These are phyloP conservation scores for Ophiostoma sp. DNA, from an alignment of 2,329 filamentous ascomycete genomes.

Conservation along the genomic window DNA sequence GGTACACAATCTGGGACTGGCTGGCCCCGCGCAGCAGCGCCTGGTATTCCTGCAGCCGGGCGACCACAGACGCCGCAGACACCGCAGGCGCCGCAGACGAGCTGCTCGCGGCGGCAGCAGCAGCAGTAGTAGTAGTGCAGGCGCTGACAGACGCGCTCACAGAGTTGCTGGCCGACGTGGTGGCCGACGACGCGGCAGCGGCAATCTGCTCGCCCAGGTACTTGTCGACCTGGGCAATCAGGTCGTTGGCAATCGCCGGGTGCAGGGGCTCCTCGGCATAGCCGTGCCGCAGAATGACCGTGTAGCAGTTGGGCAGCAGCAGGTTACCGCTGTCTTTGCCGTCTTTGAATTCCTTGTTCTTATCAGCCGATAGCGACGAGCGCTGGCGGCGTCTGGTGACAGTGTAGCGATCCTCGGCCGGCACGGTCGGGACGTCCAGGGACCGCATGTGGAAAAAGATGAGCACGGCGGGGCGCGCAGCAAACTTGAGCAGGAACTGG, in stretches of 20 bases:
- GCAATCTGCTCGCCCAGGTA: constrained; percentile 38
- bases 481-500: constrained; percentile 68
- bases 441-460: constrained; percentile 70
- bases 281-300: constrained; percentile 64
- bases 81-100: not conserved
- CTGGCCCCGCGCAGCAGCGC: constrained; percentile 42
- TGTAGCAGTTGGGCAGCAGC: constrained; percentile 57
- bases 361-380: not conserved
- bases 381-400: constrained; percentile 35
- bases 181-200: constrained; percentile 12
- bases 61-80: not conserved
- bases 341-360: not conserved
- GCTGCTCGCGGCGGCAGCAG: not conserved
- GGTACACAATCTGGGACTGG: constrained; percentile 48
- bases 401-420: constrained; percentile 44
- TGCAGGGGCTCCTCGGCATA: constrained; percentile 68
- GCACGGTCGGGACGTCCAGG: constrained; percentile 53
- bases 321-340: not conserved
- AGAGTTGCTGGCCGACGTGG: not conserved
- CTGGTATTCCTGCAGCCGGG: constrained; percentile 34
- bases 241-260: constrained; percentile 51
- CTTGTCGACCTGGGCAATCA: constrained; percentile 55
- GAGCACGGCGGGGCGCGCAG: constrained; percentile 60
- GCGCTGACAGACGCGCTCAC: no score
- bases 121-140: not conserved